Base-by-base conservation (phyloP, 164 flowering plant species). In the Taxillus chinensis region DNA sequence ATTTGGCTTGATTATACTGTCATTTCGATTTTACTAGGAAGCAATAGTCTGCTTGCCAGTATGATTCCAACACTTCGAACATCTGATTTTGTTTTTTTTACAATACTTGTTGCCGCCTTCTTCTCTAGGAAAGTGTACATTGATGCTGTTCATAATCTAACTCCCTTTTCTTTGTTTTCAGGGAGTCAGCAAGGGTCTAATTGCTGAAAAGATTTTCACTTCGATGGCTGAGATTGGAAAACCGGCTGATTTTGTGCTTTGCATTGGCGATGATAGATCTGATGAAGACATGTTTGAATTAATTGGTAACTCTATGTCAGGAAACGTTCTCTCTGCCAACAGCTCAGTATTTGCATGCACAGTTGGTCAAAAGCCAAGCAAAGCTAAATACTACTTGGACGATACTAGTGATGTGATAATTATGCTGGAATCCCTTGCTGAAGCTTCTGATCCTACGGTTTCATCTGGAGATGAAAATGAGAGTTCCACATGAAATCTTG, bases 261-360 rank as follows among this genome's bases (percentile, higher is more conserved):
- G 84, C 55, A 76, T 80, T 39, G 86, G 86, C 49, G 83, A 82
- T 63, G 86, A 82, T 50, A 74, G 83, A 78, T 79, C 84, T 2
- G 84, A 80, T 69, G 86, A 82, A 64, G 83, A 80, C 64, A 82
- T 82, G 86, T 80, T 80, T 63, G 84, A 80, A 68, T 72, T 67
- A 11, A 80, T 80, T 59, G 71, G 68, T 45, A 55, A 15, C 50
- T 61, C 73, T 27, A 17, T 74, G 46, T 62, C 77, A 42, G 64
- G 65, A 61, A 64, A 69, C 39, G 45, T 66, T 7, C 71, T 76
- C 46, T 74, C 80, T 12, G 48, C 69, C 55, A 66, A 62, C 41
- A 55, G 78, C 13, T 67, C 76, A 8, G 72, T 79, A 40, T 82
- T 78, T 73, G 86, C 86, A 49, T 82, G 83, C 71, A 82, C 86